These are phyloP conservation scores for Russula abietina DNA, from an alignment of 768 basidiomycete species.

Conservation along the genomic window DNA sequence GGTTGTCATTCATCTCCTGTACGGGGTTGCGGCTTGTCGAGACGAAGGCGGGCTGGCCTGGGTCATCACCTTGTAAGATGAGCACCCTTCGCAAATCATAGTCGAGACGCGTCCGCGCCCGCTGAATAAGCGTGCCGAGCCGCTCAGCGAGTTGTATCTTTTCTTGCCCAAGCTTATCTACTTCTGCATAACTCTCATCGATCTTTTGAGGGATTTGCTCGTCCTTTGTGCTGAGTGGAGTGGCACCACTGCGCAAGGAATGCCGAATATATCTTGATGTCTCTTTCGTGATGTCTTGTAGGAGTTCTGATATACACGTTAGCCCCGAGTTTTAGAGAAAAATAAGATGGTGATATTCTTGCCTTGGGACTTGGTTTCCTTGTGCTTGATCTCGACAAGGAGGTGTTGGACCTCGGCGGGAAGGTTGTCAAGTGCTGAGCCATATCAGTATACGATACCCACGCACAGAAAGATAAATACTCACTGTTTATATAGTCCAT, in stretches of 20 bases:
- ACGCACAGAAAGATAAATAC: slow-evolving; percentile 22
- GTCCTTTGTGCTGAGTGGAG: slow-evolving; percentile 31
- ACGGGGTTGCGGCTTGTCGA: slow-evolving; percentile 33
- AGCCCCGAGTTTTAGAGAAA: neutral
- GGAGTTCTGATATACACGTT: slow-evolving; percentile 33
- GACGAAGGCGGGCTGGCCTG: slow-evolving; percentile 30
- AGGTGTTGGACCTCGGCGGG: slow-evolving; percentile 45
- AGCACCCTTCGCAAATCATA: slow-evolving; percentile 42
- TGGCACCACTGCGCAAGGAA: slow-evolving; percentile 32
- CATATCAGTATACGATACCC: neutral
- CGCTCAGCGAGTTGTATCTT: slow-evolving; percentile 41
- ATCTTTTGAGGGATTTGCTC: slow-evolving; percentile 35
- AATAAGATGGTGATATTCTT: neutral
- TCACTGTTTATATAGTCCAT: slow-evolving; percentile 45
- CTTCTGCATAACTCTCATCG: slow-evolving; percentile 28
- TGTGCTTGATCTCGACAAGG: slow-evolving; percentile 43
- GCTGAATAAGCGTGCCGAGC: slow-evolving; percentile 39
- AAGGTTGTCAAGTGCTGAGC: slow-evolving; percentile 44
- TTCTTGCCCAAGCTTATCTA: slow-evolving; percentile 37
- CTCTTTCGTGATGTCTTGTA: slow-evolving; percentile 41
- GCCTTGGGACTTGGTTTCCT: slow-evolving; percentile 42
- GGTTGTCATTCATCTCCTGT: slow-evolving; percentile 32
- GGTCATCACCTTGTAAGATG: slow-evolving; percentile 41
- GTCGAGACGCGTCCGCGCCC: slow-evolving; percentile 44
- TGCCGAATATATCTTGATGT: slow-evolving; percentile 41